phyloP scores from a whole-genome alignment of 495 filamentous ascomycete genomes.

The Xanthoparmelia taractica region DNA sequence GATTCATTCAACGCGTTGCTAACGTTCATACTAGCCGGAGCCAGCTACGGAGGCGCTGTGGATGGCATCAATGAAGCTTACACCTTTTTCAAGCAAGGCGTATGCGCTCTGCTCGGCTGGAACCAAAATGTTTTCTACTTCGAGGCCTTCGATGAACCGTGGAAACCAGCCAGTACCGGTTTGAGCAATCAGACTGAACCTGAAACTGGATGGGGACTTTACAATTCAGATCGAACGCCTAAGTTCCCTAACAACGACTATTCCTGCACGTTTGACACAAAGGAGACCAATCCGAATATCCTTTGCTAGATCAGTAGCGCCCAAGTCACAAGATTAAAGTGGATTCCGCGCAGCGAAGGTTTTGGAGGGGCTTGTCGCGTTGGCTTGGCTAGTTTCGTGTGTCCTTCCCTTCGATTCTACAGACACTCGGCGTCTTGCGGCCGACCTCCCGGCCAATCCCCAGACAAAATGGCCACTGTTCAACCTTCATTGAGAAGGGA shows the following conservation, averaged over 20 bases:
- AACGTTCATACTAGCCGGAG: slow-evolving; percentile 40
- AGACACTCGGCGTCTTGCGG: slow-evolving; percentile 5
- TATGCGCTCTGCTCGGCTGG: slow-evolving; percentile 67
- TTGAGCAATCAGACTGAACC: slow-evolving; percentile 58
- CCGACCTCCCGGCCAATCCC: slow-evolving; percentile 7
- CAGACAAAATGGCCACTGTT: slow-evolving; percentile 10
- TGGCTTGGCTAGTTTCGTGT: slow-evolving; percentile 6
- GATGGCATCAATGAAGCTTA: slow-evolving; percentile 55
- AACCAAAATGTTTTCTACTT: slow-evolving; percentile 75
- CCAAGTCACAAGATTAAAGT: background rate
- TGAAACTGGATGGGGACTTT: slow-evolving; percentile 75
- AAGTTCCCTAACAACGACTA: slow-evolving; percentile 49
- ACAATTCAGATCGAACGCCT: slow-evolving; percentile 49
- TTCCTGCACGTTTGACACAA: slow-evolving; percentile 37
- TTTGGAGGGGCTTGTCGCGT: slow-evolving; percentile 11
- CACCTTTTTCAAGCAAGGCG: slow-evolving; percentile 55
- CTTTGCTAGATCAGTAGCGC: background rate
- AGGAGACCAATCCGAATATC: background rate
- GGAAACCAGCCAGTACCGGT: slow-evolving; percentile 65
- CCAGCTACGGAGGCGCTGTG: slow-evolving; percentile 54
- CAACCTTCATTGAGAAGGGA: background rate
- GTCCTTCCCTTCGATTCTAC: slow-evolving; percentile 12
- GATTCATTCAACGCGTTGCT: background rate
- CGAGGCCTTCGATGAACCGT: slow-evolving; percentile 75
- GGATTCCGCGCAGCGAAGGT: background rate